phyloP scores from a whole-genome alignment of 2,329 filamentous ascomycete genomes.

The Neospermospora avenae region DNA sequence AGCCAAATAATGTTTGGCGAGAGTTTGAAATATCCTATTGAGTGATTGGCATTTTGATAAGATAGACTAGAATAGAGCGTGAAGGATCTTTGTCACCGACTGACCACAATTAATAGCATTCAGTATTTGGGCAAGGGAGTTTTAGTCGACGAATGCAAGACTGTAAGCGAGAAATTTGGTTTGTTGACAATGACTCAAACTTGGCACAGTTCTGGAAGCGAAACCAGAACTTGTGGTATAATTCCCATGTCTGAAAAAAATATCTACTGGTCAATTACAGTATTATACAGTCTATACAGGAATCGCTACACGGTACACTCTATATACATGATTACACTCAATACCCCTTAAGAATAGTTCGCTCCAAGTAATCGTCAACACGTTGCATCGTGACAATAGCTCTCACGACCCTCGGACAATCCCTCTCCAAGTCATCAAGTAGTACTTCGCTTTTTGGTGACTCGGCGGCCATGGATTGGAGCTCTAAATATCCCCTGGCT shows the following conservation, averaged over 20 bases:
- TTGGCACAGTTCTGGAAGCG: no score
- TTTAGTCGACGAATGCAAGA: no score
- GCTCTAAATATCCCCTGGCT: constrained; percentile 27
- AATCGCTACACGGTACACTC: not conserved
- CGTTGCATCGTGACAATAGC: constrained; percentile 33
- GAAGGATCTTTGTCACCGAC: no score
- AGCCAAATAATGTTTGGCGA: no score
- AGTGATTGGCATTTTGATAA: no score
- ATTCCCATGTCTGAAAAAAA: not conserved
- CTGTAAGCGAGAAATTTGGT: no score
- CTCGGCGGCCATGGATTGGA: constrained; percentile 31
- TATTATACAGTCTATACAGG: constrained; percentile 10
- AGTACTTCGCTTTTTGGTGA: constrained; percentile 22
- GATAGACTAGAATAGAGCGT: no score
- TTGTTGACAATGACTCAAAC: no score
- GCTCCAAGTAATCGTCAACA: constrained; percentile 27
- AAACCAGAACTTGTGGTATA: not conserved
- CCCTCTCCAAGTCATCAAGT: constrained; percentile 28
- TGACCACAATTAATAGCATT: no score
- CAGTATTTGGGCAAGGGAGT: no score
- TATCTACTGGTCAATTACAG: constrained; percentile 7
- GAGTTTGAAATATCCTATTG: no score
- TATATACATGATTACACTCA: not conserved
- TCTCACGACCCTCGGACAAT: constrained; percentile 31
- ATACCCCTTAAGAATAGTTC: constrained; percentile 5